These are phyloP conservation scores for Metschnikowia rubicola DNA, from an alignment of 805 yeast species.

Conservation along the genomic window DNA sequence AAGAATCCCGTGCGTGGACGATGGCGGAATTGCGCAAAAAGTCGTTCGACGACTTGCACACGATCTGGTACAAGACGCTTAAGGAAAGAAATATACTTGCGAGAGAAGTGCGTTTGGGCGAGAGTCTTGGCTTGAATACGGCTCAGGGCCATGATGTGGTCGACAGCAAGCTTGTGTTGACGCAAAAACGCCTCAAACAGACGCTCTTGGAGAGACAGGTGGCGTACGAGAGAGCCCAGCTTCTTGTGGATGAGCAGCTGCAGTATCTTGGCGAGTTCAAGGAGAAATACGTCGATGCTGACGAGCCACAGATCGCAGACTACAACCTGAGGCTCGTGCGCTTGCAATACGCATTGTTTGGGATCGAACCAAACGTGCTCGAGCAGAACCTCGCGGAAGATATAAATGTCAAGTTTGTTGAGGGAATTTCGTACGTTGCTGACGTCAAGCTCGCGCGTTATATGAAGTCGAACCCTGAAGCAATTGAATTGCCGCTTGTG, in stretches of 20 bases:
- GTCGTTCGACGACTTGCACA: constrained; percentile 86
- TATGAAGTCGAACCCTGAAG: constrained; percentile 23
- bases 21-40: constrained; percentile 86
- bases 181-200: constrained; percentile 64
- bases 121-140: constrained; percentile 21
- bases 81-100: constrained; percentile 77
- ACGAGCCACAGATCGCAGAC: constrained; percentile 50
- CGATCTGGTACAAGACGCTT: constrained; percentile 83
- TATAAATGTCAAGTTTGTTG: constrained; percentile 44
- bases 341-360: constrained; percentile 77
- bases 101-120: constrained; percentile 67
- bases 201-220: constrained; percentile 83
- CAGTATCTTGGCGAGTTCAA: constrained; percentile 56
- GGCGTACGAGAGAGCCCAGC: constrained; percentile 58
- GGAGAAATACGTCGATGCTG: constrained; percentile 50
- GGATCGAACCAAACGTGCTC: constrained; percentile 68
- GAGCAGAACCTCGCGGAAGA: constrained; percentile 56
- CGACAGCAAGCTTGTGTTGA: constrained; percentile 34
- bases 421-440: constrained; percentile 70
- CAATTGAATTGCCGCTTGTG: constrained; percentile 31
- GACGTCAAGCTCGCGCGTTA: constrained; percentile 54
- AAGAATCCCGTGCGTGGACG: constrained; percentile 75
- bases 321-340: constrained; percentile 70
- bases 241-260: constrained; percentile 41
- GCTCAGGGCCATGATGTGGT: constrained; percentile 40